These are phyloP conservation scores for Fusarium lateritium DNA, from an alignment of 2,329 filamentous ascomycete species.

Conservation along the genomic window DNA sequence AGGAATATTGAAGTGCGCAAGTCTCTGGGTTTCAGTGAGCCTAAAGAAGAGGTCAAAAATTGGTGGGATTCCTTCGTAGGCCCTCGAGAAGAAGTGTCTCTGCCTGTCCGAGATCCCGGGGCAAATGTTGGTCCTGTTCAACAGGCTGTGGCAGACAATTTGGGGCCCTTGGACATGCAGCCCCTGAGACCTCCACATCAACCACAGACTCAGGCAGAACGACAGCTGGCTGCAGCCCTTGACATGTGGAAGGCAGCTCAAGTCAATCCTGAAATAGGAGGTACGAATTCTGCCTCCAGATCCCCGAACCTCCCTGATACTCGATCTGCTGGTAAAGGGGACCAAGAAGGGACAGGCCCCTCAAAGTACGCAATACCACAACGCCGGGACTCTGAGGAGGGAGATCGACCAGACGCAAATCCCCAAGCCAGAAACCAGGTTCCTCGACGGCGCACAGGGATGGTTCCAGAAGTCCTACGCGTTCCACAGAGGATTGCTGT, in stretches of 20 bases:
- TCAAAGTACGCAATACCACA: not conserved
- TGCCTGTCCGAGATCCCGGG: not conserved
- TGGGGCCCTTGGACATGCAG: not conserved
- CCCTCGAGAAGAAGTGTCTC: conserved; percentile 4
- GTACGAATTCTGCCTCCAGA: not conserved
- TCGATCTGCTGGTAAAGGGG: not conserved
- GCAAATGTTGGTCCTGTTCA: not conserved
- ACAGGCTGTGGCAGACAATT: conserved; percentile 5
- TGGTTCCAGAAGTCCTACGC: not conserved
- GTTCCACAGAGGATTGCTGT: conserved; percentile 3
- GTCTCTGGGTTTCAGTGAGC: conserved; percentile 30
- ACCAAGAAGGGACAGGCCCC: not conserved
- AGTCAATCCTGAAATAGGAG: not conserved
- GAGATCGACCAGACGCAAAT: not conserved
- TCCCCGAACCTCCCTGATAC: not conserved
- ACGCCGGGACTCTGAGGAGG: not conserved
- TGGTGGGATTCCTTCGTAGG: conserved; percentile 42
- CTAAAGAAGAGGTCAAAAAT: conserved; percentile 17
- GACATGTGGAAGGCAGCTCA: not conserved
- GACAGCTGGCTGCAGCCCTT: not conserved
- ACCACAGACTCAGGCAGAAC: not conserved
- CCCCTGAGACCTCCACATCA: not conserved
- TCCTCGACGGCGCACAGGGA: not conserved
- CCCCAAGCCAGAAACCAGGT: not conserved
- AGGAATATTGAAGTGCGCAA: conserved; percentile 40